These are phyloP conservation scores for Phytophthora tentaculata DNA, from an alignment of 352 stramenopile species.

Conservation along the genomic window DNA sequence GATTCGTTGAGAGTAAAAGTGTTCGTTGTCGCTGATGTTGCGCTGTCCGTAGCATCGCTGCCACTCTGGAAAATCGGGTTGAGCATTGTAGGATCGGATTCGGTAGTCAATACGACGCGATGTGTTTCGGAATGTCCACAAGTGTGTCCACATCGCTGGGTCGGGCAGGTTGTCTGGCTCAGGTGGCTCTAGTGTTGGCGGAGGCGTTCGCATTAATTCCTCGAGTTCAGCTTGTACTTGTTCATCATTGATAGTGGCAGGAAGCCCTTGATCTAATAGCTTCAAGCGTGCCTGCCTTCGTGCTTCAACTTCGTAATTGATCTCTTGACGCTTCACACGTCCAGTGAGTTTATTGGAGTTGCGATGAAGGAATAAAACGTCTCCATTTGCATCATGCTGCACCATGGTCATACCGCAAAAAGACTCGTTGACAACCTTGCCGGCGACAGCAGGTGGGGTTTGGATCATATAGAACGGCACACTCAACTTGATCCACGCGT, in stretches of 20 bases:
- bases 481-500: slow-evolving; percentile 56
- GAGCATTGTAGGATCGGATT: slow-evolving; percentile 58
- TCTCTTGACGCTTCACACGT: slow-evolving; percentile 28
- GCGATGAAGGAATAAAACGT: slow-evolving; percentile 56
- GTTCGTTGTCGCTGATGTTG: slow-evolving; percentile 32
- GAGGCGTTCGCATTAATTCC: slow-evolving; percentile 18
- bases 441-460: slow-evolving; percentile 43
- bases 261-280: slow-evolving; percentile 14
- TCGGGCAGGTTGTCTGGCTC: slow-evolving; percentile 40
- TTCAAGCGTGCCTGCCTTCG: slow-evolving; percentile 28
- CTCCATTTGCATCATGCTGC: slow-evolving; percentile 41
- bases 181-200: slow-evolving; percentile 23
- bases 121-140: slow-evolving; percentile 62
- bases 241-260: slow-evolving; percentile 8
- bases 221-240: slow-evolving; percentile 26
- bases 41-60: slow-evolving; percentile 67
- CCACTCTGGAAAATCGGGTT: slow-evolving; percentile 39
- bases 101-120: slow-evolving; percentile 43
- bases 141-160: slow-evolving; percentile 68
- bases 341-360: slow-evolving; percentile 53
- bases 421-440: slow-evolving; percentile 37
- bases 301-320: slow-evolving; percentile 31
- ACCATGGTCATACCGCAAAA: slow-evolving; percentile 67
- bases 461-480: slow-evolving; percentile 54
- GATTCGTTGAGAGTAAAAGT: slow-evolving; percentile 43